Evolutionary conservation across 345 rosid species (phyloP).

Genomic region (Rhizophora mangle): DNA sequence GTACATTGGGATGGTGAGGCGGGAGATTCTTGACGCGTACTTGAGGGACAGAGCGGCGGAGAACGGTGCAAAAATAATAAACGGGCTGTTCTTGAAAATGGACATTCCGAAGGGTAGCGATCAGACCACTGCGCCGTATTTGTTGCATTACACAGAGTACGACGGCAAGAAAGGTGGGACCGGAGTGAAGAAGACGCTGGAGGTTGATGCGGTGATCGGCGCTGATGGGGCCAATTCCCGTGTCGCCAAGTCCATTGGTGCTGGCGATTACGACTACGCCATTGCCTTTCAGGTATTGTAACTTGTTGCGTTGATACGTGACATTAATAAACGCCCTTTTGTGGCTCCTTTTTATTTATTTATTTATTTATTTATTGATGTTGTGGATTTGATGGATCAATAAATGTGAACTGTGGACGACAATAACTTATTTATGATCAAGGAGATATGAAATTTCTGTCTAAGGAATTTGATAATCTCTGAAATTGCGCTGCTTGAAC

Average conservation of each 20-base stretch:
- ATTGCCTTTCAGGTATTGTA: conserved; percentile 89
- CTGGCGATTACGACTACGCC: conserved; percentile 94
- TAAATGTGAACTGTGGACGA: no score
- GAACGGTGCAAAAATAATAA: conserved; percentile 73
- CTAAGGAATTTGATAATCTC: no score
- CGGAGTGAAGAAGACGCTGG: conserved; percentile 70
- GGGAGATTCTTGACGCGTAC: conserved; percentile 75
- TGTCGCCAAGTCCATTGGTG: conserved; percentile 82
- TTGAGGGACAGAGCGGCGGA: conserved; percentile 70
- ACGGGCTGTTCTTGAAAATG: conserved; percentile 85
- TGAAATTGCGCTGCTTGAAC: no score
- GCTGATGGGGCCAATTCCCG: conserved; percentile 97
- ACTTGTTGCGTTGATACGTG: neutral
- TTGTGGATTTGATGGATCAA: no score
- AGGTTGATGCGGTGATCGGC: conserved; percentile 91
- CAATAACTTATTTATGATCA: no score
- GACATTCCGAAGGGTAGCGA: conserved; percentile 55
- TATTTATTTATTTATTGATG: neutral
- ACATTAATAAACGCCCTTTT: no score
- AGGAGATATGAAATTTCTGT: no score
- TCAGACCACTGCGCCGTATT: conserved; percentile 40
- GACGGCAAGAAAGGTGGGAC: conserved; percentile 59
- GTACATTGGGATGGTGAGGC: conserved; percentile 95
- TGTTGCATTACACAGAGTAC: conserved; percentile 80
- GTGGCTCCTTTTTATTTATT: neutral